Conservation (phyloP, 139 green algal species). For the Micractinium conductrix region DNA sequence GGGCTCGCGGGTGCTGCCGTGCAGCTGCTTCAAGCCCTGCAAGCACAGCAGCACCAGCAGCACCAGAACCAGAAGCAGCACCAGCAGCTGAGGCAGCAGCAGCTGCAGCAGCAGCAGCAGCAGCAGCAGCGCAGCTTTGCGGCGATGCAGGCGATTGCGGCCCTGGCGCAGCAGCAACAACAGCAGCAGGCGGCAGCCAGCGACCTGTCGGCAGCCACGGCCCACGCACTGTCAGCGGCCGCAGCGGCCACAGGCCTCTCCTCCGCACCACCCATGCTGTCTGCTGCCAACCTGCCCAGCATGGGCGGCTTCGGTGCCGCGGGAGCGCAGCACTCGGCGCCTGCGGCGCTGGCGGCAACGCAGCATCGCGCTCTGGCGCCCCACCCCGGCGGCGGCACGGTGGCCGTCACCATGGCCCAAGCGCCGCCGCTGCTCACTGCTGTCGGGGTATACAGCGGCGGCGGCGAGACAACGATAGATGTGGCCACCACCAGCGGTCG, state of each 20-base stretch:
- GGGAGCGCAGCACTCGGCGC: background rate
- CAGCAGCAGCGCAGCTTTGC: too few species aligned
- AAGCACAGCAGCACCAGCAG: background rate
- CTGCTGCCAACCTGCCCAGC: slow-evolving; percentile 77
- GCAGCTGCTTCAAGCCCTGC: slow-evolving; percentile 9
- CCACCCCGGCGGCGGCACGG: background rate
- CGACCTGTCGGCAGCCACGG: background rate
- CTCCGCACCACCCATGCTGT: slow-evolving; percentile 84
- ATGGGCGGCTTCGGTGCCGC: background rate
- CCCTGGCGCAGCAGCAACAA: background rate
- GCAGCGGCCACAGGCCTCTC: slow-evolving; percentile 74
- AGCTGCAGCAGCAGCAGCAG: too few species aligned
- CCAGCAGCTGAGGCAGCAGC: background rate
- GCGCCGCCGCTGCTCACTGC: background rate
- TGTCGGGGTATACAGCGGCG: background rate
- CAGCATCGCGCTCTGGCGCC: too few species aligned
- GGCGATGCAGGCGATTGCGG: too few species aligned
- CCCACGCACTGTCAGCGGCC: background rate
- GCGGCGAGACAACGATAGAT: background rate
- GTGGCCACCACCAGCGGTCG: background rate
- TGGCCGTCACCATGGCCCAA: too few species aligned
- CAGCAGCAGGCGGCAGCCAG: background rate
- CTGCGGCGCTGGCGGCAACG: background rate
- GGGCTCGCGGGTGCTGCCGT: background rate
- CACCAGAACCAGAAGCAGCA: background rate